Base-by-base conservation (phyloP, 176 grass and related monocot genomes). In the Triticum dicoccoides region DNA sequence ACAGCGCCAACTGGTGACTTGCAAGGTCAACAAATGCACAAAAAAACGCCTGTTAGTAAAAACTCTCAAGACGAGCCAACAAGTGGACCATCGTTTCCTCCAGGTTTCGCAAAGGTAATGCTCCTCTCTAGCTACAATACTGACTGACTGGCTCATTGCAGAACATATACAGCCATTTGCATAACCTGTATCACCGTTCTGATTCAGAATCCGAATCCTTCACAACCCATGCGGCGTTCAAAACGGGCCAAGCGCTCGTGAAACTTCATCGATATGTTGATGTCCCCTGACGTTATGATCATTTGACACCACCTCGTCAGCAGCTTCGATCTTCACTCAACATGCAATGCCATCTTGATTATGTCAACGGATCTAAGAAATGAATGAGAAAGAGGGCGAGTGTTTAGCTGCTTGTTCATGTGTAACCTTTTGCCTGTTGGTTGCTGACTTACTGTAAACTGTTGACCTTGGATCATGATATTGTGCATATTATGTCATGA, bases 91-190 rank as follows among this genome's bases (percentile, higher is more conserved):
- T 81, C n/a, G 4, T 66, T 20, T 21, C 61, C 63, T 81, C 62
- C 62, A 81, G 79, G 79, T 81, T 67, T n/a, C 2, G 9, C 39
- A 81, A 63, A 81, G 39, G 79, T 68, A 59, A 66, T 29, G 23
- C 13, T 75, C 23, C 23, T 27, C 65, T 81, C 62, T 25, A 81
- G 62, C 79, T 67, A 18, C 47, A n/a, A 44, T 41, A 29, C 78
- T 25, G 35, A 29, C 78, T 25, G 35, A 11, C 24, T 65, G 15
- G 20, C 17, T 20, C 15, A 32, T 64, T 49, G 15, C 62, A 81
- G 25, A 81, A 81, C 25, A 32, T 67, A 49, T 32, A 0, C 8
- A 47, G 35, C 13, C 78, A 65, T 17, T 29, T 2, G 9, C 3
- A 25, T 62, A 80, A 17, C 59, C 14, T 65, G 37, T 80, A 7